A percentile compares a stretch with the other conserved stretches of the same genome.
Conservation (phyloP, 768 basidiomycete genomes). For the Inosperma sp. region DNA sequence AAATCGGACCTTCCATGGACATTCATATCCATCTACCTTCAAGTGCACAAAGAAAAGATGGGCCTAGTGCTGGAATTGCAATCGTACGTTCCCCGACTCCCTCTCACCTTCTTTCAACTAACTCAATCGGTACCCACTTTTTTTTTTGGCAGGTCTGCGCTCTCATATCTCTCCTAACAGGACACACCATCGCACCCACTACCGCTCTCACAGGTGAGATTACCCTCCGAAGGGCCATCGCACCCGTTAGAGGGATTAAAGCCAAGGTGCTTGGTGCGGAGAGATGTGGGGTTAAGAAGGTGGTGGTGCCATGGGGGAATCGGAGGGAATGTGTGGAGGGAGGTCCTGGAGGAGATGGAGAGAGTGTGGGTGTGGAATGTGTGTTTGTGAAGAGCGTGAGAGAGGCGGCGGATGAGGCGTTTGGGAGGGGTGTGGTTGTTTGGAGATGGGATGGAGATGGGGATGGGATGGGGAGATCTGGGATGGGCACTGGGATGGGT, state of each 20-base stretch:
- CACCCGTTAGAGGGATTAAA: constrained; percentile 86
- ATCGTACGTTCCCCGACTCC: constrained; percentile 50
- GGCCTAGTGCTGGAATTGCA: constrained; percentile 85
- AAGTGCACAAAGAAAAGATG: constrained; percentile 91
- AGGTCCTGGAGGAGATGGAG: constrained; percentile 68
- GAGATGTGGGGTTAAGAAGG: constrained; percentile 75
- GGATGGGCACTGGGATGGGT: too few species aligned
- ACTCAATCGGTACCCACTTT: neutral
- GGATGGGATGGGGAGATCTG: neutral
- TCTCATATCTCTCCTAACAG: constrained; percentile 79
- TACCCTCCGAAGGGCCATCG: constrained; percentile 77
- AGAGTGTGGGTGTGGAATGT: constrained; percentile 76
- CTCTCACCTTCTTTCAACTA: neutral
- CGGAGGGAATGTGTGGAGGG: constrained; percentile 84
- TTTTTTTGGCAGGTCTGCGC: constrained; percentile 58
- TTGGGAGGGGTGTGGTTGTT: constrained; percentile 61
- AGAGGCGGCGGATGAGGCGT: constrained; percentile 80
- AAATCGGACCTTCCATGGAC: too few species aligned
- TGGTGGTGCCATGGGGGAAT: constrained; percentile 82
- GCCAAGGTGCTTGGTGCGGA: constrained; percentile 91
- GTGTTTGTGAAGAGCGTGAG: constrained; percentile 75
- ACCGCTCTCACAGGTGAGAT: constrained; percentile 94
- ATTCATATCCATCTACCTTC: constrained; percentile 86
- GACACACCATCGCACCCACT: constrained; percentile 63
- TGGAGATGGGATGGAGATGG: constrained; percentile 48